Percentiles rank a stretch among this genome's conserved stretches.
These are phyloP conservation scores for Creolimax fragrantissima DNA, from an alignment of 78 protist genomes.

Conservation along the genomic window DNA sequence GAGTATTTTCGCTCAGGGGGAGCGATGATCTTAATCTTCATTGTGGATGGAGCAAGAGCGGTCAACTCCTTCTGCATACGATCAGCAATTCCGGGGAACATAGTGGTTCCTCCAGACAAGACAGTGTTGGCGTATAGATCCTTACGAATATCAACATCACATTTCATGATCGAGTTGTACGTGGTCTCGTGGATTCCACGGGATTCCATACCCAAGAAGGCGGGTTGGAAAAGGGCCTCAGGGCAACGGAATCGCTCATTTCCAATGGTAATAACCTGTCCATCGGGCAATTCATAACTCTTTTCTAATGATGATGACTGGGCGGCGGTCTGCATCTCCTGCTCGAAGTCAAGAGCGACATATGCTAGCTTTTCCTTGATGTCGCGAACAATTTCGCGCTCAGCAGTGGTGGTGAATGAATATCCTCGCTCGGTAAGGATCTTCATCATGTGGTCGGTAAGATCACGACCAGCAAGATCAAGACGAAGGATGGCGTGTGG, in stretches of 20 bases:
- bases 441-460: constrained; percentile 70
- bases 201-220: constrained; percentile 75
- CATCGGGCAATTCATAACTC: constrained; percentile 74
- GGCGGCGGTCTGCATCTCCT: constrained; percentile 34
- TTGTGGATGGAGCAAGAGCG: constrained; percentile 60
- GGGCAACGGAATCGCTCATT: constrained; percentile 63
- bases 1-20: constrained; percentile 77
- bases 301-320: background rate
- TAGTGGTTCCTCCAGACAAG: constrained; percentile 80
- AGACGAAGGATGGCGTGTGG: constrained; percentile 69
- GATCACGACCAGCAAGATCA: constrained; percentile 69
- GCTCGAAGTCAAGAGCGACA: constrained; percentile 54
- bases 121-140: constrained; percentile 79
- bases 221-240: constrained; percentile 77
- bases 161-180: constrained; percentile 51
- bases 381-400: constrained; percentile 74
- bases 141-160: constrained; percentile 73
- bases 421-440: constrained; percentile 63
- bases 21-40: constrained; percentile 64
- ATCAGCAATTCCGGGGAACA: constrained; percentile 35
- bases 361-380: constrained; percentile 80
- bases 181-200: constrained; percentile 83
- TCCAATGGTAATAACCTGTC: constrained; percentile 57
- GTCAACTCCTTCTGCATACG: constrained; percentile 32
- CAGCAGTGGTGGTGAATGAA: constrained; percentile 69